Percentiles rank a stretch among this genome's conserved stretches.
These are phyloP conservation scores for Tetradesmus obliquus DNA, from an alignment of 139 green algal species.

Conservation along the genomic window DNA sequence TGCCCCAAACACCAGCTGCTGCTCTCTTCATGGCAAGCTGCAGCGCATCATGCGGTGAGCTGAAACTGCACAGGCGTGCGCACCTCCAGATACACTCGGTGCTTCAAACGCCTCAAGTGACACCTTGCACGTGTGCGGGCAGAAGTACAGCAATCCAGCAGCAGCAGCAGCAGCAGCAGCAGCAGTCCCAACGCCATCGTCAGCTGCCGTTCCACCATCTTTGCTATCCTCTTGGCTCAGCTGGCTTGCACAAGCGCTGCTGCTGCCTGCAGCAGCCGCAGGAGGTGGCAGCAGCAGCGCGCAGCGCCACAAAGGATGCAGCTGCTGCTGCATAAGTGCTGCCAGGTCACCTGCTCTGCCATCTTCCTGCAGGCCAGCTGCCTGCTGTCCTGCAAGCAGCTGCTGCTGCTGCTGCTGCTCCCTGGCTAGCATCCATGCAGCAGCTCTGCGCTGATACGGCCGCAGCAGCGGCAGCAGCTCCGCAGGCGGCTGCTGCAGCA, in stretches of 20 bases:
- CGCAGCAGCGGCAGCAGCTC: constrained; percentile 76
- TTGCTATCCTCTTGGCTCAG: not conserved
- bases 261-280: constrained; percentile 1
- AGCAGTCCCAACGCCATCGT: not conserved
- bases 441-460: constrained; percentile 85
- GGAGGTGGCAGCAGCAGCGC: constrained; percentile 21
- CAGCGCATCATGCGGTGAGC: no score
- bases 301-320: constrained; percentile 77
- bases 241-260: not conserved
- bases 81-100: not conserved
- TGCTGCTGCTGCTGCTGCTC: constrained; percentile 51
- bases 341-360: not conserved
- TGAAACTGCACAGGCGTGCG: not conserved
- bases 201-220: not conserved
- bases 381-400: not conserved
- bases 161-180: constrained; percentile 17
- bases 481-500: constrained; percentile 43
- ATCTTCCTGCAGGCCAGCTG: not conserved
- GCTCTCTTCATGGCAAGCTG: no score
- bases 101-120: not conserved
- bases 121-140: not conserved
- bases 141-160: not conserved
- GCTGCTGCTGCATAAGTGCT: constrained; percentile 20
- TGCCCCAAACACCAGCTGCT: no score
- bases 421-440: constrained; percentile 80